phyloP scores from a whole-genome alignment of 768 basidiomycete genomes.

The Lactarius hengduanensis region DNA sequence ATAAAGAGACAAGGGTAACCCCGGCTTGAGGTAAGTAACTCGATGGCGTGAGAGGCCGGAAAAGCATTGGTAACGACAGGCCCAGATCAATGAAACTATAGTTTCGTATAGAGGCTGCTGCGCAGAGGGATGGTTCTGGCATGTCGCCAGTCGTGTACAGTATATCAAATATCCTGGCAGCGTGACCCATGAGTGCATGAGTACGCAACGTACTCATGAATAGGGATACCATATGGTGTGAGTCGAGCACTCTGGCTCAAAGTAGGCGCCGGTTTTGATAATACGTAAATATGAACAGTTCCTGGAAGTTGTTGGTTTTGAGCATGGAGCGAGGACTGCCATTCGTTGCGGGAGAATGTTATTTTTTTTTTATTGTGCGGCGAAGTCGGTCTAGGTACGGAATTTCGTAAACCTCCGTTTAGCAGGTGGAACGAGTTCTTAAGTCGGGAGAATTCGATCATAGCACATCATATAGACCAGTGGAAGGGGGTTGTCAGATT shows the following conservation, averaged over 20 bases:
- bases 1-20: conserved; percentile 14
- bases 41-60: conserved; percentile 13
- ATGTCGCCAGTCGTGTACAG: not conserved
- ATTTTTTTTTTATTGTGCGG: conserved; percentile 8
- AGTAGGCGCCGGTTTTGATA: conserved; percentile 6
- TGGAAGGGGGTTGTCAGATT: conserved; percentile 15
- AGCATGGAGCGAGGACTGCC: conserved; percentile 6
- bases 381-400: conserved; percentile 23
- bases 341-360: not conserved
- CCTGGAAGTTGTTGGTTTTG: conserved; percentile 11
- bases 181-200: conserved; percentile 14
- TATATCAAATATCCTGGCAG: not conserved
- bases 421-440: conserved; percentile 18
- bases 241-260: conserved; percentile 9
- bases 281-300: conserved; percentile 21
- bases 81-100: conserved; percentile 6
- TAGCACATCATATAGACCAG: not conserved
- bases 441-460: conserved; percentile 22
- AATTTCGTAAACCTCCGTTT: conserved; percentile 20
- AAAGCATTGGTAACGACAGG: conserved; percentile 12
- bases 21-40: conserved; percentile 16
- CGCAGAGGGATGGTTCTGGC: conserved; percentile 1
- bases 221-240: not conserved
- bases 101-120: conserved; percentile 10
- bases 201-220: not conserved